A percentile compares a stretch with the other conserved stretches of the same genome.
Conservation (phyloP, 2,329 filamentous ascomycete genomes). For the Incumbomyces delicatus region DNA sequence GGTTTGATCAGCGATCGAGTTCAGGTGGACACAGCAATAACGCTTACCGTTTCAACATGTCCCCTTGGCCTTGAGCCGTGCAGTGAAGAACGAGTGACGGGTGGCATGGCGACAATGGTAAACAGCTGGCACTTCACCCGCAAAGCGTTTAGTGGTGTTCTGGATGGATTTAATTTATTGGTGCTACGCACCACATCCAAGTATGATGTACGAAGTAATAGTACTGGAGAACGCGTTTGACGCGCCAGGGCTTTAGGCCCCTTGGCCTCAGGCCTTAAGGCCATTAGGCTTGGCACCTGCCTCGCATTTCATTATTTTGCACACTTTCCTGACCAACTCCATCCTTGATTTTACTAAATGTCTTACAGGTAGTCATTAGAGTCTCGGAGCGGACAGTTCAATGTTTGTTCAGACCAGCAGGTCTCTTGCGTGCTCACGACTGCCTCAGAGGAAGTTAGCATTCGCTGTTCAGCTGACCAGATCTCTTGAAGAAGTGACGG, state of each 20-base stretch:
- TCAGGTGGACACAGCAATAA: no score
- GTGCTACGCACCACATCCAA: no score
- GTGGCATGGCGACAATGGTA: constrained; percentile 27
- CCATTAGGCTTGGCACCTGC: background rate
- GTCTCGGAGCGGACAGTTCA: constrained; percentile 87
- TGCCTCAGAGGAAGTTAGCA: constrained; percentile 71
- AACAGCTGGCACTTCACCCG: no score
- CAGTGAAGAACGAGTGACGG: constrained; percentile 27
- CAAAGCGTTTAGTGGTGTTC: no score
- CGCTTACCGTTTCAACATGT: background rate
- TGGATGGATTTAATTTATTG: no score
- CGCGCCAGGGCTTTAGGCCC: no score
- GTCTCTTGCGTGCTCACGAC: constrained; percentile 96
- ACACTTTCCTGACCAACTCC: no score
- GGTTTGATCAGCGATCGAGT: no score
- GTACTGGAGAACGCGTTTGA: no score
- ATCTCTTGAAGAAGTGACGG: constrained; percentile 43
- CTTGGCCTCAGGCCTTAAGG: no score
- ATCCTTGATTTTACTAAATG: constrained; percentile 36
- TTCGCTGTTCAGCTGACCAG: constrained; percentile 64
- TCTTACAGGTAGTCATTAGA: constrained; percentile 90
- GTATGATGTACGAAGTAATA: no score
- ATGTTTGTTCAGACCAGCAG: constrained; percentile 80
- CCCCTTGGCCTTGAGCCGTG: constrained; percentile 7
- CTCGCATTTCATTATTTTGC: constrained; percentile 1